These are phyloP conservation scores for Globisporangium uncinulatum DNA, from an alignment of 352 stramenopile genomes.

Conservation along the genomic window DNA sequence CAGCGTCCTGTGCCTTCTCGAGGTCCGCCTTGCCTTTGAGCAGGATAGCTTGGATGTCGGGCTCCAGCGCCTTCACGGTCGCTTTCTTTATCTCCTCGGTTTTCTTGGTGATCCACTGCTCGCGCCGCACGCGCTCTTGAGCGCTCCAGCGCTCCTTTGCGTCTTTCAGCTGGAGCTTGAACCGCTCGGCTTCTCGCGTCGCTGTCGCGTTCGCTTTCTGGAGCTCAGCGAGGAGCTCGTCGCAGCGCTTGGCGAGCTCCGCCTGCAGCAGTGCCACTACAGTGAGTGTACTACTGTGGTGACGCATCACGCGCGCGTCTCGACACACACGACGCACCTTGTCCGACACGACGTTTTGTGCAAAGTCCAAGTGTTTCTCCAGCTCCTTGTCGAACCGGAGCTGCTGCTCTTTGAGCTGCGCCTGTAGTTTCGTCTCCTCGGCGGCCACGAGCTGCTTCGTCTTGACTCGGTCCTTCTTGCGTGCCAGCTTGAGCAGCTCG, in stretches of 20 bases:
- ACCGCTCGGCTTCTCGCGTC: constrained; percentile 46
- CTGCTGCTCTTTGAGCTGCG: constrained; percentile 54
- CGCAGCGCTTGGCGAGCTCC: constrained; percentile 58
- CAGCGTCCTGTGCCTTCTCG: constrained; percentile 50
- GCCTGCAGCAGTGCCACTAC: constrained; percentile 18
- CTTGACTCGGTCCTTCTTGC: constrained; percentile 73
- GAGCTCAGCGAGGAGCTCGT: constrained; percentile 65
- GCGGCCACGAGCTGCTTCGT: constrained; percentile 42
- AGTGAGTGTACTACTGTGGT: background rate
- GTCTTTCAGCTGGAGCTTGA: constrained; percentile 73
- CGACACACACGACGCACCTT: constrained; percentile 33
- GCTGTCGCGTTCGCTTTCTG: constrained; percentile 41
- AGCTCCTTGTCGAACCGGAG: constrained; percentile 64
- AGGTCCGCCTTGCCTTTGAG: constrained; percentile 67
- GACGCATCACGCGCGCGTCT: background rate
- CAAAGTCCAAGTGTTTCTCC: constrained; percentile 78
- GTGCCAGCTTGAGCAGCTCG: constrained; percentile 61
- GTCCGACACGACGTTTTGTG: constrained; percentile 65
- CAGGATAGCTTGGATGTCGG: constrained; percentile 78
- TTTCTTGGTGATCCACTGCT: constrained; percentile 81
- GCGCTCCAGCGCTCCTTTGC: constrained; percentile 65
- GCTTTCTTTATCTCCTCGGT: constrained; percentile 85
- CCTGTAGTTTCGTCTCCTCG: constrained; percentile 43
- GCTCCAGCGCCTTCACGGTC: constrained; percentile 68
- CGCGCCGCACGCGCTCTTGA: constrained; percentile 62